A percentile compares a stretch with the other conserved stretches of the same genome.
Conservation (phyloP, 257 asterid species). For the Galeopsis tetrahit region DNA sequence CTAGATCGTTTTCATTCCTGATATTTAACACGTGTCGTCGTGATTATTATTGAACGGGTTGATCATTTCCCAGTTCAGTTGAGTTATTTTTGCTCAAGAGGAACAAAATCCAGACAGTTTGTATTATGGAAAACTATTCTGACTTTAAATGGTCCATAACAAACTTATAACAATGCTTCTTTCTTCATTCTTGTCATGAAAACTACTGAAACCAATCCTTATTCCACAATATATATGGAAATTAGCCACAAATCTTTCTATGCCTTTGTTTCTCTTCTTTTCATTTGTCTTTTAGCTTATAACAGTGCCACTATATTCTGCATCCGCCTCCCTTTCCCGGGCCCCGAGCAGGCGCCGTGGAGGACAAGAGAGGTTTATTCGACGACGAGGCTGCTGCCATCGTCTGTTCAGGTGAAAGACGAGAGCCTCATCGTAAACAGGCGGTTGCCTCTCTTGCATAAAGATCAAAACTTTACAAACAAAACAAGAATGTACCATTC, state of each 20-base stretch:
- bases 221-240: constrained; percentile 43
- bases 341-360: constrained; percentile 43
- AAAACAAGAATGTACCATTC: constrained; percentile 32
- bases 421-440: constrained; percentile 40
- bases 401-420: constrained; percentile 42
- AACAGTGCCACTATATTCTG: constrained; percentile 61
- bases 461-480: constrained; percentile 45
- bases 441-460: constrained; percentile 45
- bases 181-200: constrained; percentile 26
- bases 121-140: not conserved
- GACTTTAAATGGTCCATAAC: constrained; percentile 16
- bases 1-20: too few species aligned
- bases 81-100: too few species aligned
- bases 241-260: constrained; percentile 47
- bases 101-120: constrained; percentile 19
- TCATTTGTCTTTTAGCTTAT: constrained; percentile 62
- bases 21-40: too few species aligned
- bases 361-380: constrained; percentile 45
- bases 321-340: constrained; percentile 55
- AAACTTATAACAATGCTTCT: constrained; percentile 3
- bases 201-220: constrained; percentile 25
- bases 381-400: constrained; percentile 25
- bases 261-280: constrained; percentile 50
- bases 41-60: too few species aligned
- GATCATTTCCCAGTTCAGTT: too few species aligned